Base-by-base conservation (phyloP, 306 rosid genomes). In the Oemleria cerasiformis region DNA sequence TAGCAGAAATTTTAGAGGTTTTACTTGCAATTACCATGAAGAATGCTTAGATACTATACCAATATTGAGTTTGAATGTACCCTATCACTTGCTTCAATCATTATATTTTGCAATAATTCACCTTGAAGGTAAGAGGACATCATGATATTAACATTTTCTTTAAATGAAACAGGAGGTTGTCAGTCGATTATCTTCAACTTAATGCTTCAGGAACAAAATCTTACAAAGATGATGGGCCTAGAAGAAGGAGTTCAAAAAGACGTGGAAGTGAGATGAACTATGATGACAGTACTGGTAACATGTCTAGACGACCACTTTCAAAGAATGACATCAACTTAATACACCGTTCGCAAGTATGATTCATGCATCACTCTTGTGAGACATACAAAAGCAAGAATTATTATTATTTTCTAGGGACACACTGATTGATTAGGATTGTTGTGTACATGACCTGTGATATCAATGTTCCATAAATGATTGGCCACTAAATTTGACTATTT, bases 161-260 rank as follows among this genome's bases (percentile, higher is more conserved):
- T 63, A 13, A 67, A 68, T 75, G 67, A 72, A 84, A 76, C 88
- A 94, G 98, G 95, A 84, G 82, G 85, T 85, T 91, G 75, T 94
- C 98, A 61, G 84, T 94, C 89, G 86, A 91, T 80, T 89, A 89
- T 86, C 84, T 94, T 54, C 97, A 88, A 80, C 97, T 86, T 67
- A 86, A 81, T 75, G 86, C 89, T 65, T 82, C 94, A 63, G 87
- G 81, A 56, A 76, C 30, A 61, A 91, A 80, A 80, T 77, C 88
- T 56, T 79, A 78, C 73, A 89, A 85, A 84, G 96, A 91, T 57
- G 96, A 89, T 80, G 85, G 89, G 80, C 25, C 83, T 43, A 91
- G 80, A 80, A 88, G 82, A 81, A 94, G 85, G 75, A 87, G 77
- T 59, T 84, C 91, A 34, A 81, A 83, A 68, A 87, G 73, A 81